phyloP scores from a whole-genome alignment of 495 filamentous ascomycete genomes.

The Alectoria sarmentosa region DNA sequence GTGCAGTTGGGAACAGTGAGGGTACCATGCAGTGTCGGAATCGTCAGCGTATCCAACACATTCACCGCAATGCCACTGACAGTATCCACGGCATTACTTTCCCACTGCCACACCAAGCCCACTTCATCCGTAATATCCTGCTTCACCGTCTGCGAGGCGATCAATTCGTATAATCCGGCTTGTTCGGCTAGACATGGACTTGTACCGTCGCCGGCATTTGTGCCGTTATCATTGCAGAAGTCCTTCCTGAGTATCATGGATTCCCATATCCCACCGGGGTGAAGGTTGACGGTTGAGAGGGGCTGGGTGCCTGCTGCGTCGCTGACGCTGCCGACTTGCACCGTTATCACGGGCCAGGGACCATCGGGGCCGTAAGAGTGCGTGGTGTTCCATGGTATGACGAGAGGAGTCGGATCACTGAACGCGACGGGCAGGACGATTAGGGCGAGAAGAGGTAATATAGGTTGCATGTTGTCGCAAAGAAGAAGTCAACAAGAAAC shows the following conservation, averaged over 20 bases:
- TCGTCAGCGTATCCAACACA: slow-evolving; percentile 9
- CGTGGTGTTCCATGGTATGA: slow-evolving; percentile 18
- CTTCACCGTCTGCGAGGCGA: slow-evolving; percentile 2
- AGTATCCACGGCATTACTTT: neutral
- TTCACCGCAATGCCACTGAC: slow-evolving; percentile 1
- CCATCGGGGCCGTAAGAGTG: slow-evolving; percentile 22
- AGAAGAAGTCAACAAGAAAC: neutral
- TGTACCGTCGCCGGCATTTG: neutral
- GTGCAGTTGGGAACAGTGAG: slow-evolving; percentile 5
- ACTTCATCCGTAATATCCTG: slow-evolving; percentile 2
- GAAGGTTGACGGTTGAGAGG: slow-evolving; percentile 10
- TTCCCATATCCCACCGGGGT: slow-evolving; percentile 14
- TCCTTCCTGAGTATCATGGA: slow-evolving; percentile 1
- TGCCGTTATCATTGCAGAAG: slow-evolving; percentile 2
- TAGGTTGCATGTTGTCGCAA: neutral
- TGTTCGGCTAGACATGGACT: slow-evolving; percentile 2
- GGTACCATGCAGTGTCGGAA: slow-evolving; percentile 4
- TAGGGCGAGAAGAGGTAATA: neutral
- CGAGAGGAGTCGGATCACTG: neutral
- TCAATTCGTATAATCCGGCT: slow-evolving; percentile 12
- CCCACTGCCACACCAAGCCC: slow-evolving; percentile 9
- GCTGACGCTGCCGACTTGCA: slow-evolving; percentile 13
- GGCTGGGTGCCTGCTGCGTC: neutral
- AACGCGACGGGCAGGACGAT: neutral
- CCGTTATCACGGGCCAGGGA: slow-evolving; percentile 19